These are phyloP conservation scores for Sugiyamaella neomexicana DNA, from an alignment of 1,139 yeast genomes.

Conservation along the genomic window DNA sequence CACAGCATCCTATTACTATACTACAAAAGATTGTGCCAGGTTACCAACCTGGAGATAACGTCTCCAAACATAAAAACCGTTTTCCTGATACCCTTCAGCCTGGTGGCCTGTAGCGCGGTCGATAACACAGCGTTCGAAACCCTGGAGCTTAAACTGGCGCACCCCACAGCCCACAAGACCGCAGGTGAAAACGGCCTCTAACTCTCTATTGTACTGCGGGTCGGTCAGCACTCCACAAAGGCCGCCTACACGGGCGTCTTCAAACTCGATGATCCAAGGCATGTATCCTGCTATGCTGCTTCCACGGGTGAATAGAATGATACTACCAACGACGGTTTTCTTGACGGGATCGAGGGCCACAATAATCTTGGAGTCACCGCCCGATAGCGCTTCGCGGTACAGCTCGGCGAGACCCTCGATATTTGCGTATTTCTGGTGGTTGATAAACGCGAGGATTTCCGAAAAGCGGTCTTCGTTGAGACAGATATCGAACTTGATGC, in stretches of 20 bases:
- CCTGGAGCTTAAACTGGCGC: constrained; percentile 48
- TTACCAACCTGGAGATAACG: constrained; percentile 29
- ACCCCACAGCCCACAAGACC: constrained; percentile 63
- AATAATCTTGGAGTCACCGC: constrained; percentile 46
- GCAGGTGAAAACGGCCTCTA: constrained; percentile 22
- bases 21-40: constrained; percentile 17
- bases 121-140: constrained; percentile 38
- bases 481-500: constrained; percentile 59
- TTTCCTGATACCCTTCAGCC: constrained; percentile 36
- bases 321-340: constrained; percentile 56
- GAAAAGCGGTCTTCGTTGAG: constrained; percentile 32
- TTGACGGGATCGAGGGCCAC: constrained; percentile 59
- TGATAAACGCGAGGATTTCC: constrained; percentile 36
- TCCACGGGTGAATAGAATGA: constrained; percentile 53
- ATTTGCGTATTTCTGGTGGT: constrained; percentile 31
- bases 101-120: constrained; percentile 33
- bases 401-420: constrained; percentile 35
- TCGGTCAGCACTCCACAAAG: constrained; percentile 60
- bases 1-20: too few species aligned
- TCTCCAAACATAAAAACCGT: constrained; percentile 36
- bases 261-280: constrained; percentile 49
- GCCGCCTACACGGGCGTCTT: constrained; percentile 49
- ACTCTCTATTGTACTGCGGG: constrained; percentile 44
- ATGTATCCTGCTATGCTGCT: constrained; percentile 51
- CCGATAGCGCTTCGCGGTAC: constrained; percentile 33